A percentile compares a stretch with the other conserved stretches of the same genome.
phyloP scores from a whole-genome alignment of 192 early-diverging fungal species.

The Backusella psychrophila region DNA sequence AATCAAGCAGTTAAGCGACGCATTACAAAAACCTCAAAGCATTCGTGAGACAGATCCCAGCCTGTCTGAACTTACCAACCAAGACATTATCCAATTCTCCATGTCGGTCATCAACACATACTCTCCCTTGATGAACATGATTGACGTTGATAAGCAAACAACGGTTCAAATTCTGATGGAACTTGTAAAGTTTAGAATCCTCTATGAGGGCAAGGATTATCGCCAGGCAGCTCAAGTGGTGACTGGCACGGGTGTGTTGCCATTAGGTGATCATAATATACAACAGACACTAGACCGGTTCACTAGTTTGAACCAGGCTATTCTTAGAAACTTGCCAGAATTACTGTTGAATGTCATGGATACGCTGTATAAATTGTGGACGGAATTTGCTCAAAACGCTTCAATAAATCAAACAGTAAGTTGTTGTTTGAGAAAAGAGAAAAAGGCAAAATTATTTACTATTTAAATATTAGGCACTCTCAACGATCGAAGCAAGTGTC shows the following conservation, averaged over 20 bases:
- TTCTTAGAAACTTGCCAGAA: conserved; percentile 75
- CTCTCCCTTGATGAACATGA: neutral
- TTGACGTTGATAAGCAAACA: neutral
- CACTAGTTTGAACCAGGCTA: conserved; percentile 56
- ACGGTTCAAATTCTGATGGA: neutral
- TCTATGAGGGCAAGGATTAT: conserved; percentile 51
- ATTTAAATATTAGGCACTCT: neutral
- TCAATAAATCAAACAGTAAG: neutral
- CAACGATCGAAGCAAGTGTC: conserved; percentile 28
- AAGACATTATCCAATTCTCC: conserved; percentile 3
- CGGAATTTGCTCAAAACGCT: neutral
- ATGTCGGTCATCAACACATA: neutral
- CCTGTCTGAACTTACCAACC: neutral
- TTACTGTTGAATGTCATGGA: conserved; percentile 75
- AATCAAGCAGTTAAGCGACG: conserved; percentile 29
- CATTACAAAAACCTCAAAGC: conserved; percentile 3
- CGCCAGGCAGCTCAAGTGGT: conserved; percentile 64
- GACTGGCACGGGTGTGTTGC: conserved; percentile 60
- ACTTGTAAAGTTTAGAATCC: conserved; percentile 52
- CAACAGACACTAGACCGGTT: conserved; percentile 68
- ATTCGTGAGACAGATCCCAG: neutral
- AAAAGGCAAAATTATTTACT: too few species aligned
- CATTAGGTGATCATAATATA: conserved; percentile 59
- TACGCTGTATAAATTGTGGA: conserved; percentile 52
- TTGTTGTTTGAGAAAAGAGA: neutral